Base-by-base conservation (phyloP, 352 stramenopile species). In the Phytopythium chamaehyphon region DNA sequence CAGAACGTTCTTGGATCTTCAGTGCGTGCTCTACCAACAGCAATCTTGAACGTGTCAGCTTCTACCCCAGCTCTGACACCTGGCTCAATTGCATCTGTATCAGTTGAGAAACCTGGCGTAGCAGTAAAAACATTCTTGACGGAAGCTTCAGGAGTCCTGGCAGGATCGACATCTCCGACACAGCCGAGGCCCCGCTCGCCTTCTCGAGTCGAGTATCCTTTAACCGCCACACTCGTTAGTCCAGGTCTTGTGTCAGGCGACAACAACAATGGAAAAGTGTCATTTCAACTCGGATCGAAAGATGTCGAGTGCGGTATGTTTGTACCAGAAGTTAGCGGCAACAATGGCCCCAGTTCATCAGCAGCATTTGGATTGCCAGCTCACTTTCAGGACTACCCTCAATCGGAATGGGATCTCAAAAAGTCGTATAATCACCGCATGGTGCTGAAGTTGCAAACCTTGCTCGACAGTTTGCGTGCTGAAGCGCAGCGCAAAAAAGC, bases 361-460 rank as follows among this genome's bases (percentile, higher is more conserved):
- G 81, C 67, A 5, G 73, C 75, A 7, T 88, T 88, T 52, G 76
- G 82, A 0, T 50, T 93, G 3, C 71, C 76, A 0, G 78, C 80
- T 1, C 79, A 90, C 46, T 83, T 84, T 38, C 78, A 93, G 51
- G 83, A 93, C 44, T 88, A 90, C 47, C 70, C 78, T 12, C 80
- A 92, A 52, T 78, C 68, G 12, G 83, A 93, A 46, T 90, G 76
- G 74, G 77, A 90, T 31, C 42, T 90, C 11, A 83, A 82, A 24
- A 71, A 83, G 49, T 87, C 83, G 16, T 90, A 89, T 63, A 91
- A 90, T 39, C 71, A 88, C 62, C 68, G 86, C 40, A 57, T 90
- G 8, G 69, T 91, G 42, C 69, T 90, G 21, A 90, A 88, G 59
- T 64, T 93, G 7, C 83, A 93, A 57, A 73, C 75, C 36, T 23